These are phyloP conservation scores for Xylariaceae sp. DNA, from an alignment of 2,329 filamentous ascomycete genomes.

Conservation along the genomic window DNA sequence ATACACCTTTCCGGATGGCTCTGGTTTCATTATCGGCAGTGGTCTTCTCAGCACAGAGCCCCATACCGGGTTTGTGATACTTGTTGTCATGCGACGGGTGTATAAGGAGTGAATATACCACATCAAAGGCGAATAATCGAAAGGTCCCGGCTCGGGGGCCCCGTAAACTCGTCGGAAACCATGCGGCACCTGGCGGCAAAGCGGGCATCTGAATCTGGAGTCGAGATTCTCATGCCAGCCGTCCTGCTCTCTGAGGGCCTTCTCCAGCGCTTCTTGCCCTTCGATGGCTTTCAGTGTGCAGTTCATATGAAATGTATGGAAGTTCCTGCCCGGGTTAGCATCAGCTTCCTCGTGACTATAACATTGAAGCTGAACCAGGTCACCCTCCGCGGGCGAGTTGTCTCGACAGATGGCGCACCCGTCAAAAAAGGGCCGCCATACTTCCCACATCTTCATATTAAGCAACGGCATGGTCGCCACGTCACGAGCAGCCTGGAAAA, in stretches of 20 bases:
- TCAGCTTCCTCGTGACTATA: background rate
- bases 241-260: too few species aligned
- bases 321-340: background rate
- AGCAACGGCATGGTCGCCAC: background rate
- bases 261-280: too few species aligned
- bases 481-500: background rate
- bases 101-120: slow-evolving; percentile 1
- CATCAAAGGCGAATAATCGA: background rate
- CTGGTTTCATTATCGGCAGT: background rate
- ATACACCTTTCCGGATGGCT: background rate
- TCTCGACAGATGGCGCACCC: background rate
- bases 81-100: background rate
- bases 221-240: background rate
- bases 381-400: background rate
- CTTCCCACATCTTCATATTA: background rate
- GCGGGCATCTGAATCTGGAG: background rate
- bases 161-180: background rate
- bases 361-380: background rate
- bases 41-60: background rate
- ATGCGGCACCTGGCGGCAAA: background rate
- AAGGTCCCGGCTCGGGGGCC: background rate
- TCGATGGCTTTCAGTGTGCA: background rate
- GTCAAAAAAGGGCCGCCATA: background rate
- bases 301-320: background rate
- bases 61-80: background rate